Evolutionary conservation across 306 rosid genomes (phyloP).

Genomic region (Ceratonia siliqua): DNA sequence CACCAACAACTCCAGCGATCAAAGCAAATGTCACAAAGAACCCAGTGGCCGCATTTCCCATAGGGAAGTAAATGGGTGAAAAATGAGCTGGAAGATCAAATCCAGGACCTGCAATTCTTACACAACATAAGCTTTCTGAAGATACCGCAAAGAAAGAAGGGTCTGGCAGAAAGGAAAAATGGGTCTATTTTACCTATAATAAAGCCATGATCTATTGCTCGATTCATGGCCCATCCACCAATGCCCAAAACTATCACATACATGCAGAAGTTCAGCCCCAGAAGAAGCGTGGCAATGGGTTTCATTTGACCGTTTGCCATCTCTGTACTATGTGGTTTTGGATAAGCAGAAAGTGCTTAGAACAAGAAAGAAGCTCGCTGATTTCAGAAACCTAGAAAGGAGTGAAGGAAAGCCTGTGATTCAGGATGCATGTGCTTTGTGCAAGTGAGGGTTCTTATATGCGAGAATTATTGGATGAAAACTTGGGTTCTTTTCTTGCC

Average conservation of each 20-base stretch:
- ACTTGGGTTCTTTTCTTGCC: conserved; percentile 85
- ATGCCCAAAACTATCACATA: conserved; percentile 79
- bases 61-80: conserved; percentile 86
- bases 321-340: conserved; percentile 12
- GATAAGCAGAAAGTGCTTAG: conserved; percentile 10
- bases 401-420: conserved; percentile 21
- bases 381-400: conserved; percentile 33
- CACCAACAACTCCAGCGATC: conserved; percentile 87
- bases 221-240: conserved; percentile 94
- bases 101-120: conserved; percentile 59
- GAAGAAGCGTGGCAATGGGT: conserved; percentile 67
- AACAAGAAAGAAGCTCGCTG: conserved; percentile 14
- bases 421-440: conserved; percentile 26
- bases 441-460: conserved; percentile 31
- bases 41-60: conserved; percentile 99
- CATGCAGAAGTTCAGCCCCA: conserved; percentile 87
- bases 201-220: conserved; percentile 85
- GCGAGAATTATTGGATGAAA: conserved; percentile 24
- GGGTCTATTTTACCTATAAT: conserved; percentile 55
- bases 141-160: not conserved
- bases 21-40: conserved; percentile 85
- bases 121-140: conserved; percentile 30
- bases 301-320: conserved; percentile 76
- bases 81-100: conserved; percentile 80
- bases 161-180: not conserved